Percentiles rank a stretch among this genome's conserved stretches.
Evolutionary conservation across 2,329 filamentous ascomycete species (phyloP).

Genomic region (Polychaeton citri): DNA sequence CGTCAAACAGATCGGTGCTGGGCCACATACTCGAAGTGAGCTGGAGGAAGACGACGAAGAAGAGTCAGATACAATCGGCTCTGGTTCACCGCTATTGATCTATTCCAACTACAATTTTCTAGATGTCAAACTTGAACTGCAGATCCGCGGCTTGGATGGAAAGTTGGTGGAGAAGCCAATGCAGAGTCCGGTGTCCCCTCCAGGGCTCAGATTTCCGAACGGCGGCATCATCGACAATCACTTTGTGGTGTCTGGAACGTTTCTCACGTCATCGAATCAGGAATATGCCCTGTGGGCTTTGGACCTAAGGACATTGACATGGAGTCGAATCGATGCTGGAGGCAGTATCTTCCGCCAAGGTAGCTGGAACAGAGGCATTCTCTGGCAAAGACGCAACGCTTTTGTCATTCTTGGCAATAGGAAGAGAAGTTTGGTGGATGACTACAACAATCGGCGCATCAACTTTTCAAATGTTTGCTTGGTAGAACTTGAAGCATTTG

Average conservation of each 20-base stretch:
- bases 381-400: slow-evolving; percentile 87
- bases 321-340: slow-evolving; percentile 91
- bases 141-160: slow-evolving; percentile 75
- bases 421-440: slow-evolving; percentile 85
- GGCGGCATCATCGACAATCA: slow-evolving; percentile 91
- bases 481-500: slow-evolving; percentile 93
- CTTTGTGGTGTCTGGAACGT: slow-evolving; percentile 94
- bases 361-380: slow-evolving; percentile 89
- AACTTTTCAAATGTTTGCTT: slow-evolving; percentile 96
- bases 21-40: slow-evolving; percentile 29
- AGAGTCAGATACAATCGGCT: slow-evolving; percentile 17
- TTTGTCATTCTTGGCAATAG: slow-evolving; percentile 93
- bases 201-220: slow-evolving; percentile 87
- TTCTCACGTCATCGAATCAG: slow-evolving; percentile 93
- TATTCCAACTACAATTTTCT: slow-evolving; percentile 99
- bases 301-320: slow-evolving; percentile 74
- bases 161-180: slow-evolving; percentile 76
- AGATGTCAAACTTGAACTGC: slow-evolving; percentile 89
- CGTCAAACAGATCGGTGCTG: slow-evolving; percentile 52
- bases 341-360: slow-evolving; percentile 90
- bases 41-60: slow-evolving; percentile 24
- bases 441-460: slow-evolving; percentile 95
- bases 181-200: slow-evolving; percentile 74
- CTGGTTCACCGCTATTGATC: slow-evolving; percentile 66
- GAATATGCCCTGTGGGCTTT: slow-evolving; percentile 96